Evolutionary conservation across 2,329 filamentous ascomycete genomes (phyloP), one percentile per base, ranked within the genome.

Genomic region (Chrysosporium keratinophilum): DNA sequence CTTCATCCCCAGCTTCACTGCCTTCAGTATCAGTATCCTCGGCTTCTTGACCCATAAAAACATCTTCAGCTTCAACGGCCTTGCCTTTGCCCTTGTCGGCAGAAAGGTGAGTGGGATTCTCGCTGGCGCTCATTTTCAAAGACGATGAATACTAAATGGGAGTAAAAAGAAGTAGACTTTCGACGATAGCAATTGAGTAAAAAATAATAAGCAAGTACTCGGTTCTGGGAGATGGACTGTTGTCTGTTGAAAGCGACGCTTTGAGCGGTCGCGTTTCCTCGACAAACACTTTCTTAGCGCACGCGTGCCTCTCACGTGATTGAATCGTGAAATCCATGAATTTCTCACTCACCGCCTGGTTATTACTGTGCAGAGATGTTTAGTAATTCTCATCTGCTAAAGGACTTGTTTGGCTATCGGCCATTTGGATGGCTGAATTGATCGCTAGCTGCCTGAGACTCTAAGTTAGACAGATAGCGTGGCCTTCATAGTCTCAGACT

Each of bases 61-160:
- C 73, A 62, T 85, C 81, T 60, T 82, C 74, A 41, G 71, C 69
- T 34, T 59, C 71, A 49, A 74, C 67, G 48, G 81, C 79, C 40
- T 95, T 95, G 75, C 88, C 88, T 78, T 95, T 95, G 72, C 87
- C 88, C 79, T 95, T 95, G 70, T 76, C 74, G 5, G 6, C 31
- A 39, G 41, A 7, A 15, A 9, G 15, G 10, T 14, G 23, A 45
- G 31, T 19, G 41, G 12, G 20, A 40, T 45, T 15, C 10, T 52
- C 17, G 42, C 46, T 45, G 9, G 50, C 42, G 19, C 42, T 52
- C 50, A 52, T 52, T n/a, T 39, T 52, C 2, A 1, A 37, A 23
- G 17, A 23, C 43, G 23, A 42, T 20, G 33, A 35, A 19, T 14
- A 11, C 15, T 20, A 2, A 34, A 37, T 19, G 17, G 2, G 31